Percentiles rank a stretch among this genome's conserved stretches.
Evolutionary conservation across 768 basidiomycete species (phyloP).

Genomic region (Lyophyllum semitale): DNA sequence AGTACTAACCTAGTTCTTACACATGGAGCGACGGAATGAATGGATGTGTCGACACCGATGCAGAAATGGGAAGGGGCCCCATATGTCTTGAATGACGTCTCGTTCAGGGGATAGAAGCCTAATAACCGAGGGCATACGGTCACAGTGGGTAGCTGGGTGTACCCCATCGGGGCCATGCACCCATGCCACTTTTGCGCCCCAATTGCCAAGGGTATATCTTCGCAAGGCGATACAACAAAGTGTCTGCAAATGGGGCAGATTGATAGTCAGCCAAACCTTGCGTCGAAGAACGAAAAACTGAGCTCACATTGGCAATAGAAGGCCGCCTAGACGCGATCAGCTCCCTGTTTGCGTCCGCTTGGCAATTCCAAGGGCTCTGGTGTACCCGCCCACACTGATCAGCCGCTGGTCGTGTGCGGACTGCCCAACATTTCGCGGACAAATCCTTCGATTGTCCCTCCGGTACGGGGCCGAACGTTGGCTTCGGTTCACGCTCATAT

Average conservation of each 20-base stretch:
- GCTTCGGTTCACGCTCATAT: constrained; percentile 46
- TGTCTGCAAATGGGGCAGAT: constrained; percentile 21
- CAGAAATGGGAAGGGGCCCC: too few relatives aligned
- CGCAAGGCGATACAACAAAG: constrained; percentile 30
- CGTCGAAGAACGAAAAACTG: not conserved
- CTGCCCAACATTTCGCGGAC: constrained; percentile 38
- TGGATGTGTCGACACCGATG: too few relatives aligned
- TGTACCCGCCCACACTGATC: constrained; percentile 38
- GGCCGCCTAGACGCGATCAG: constrained; percentile 37
- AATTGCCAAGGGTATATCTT: constrained; percentile 24
- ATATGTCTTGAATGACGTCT: too few relatives aligned
- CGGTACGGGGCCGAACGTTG: constrained; percentile 1
- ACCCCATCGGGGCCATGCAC: constrained; percentile 25
- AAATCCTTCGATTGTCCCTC: constrained; percentile 30
- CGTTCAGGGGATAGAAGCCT: too few relatives aligned
- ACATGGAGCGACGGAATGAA: too few relatives aligned
- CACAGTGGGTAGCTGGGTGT: too few relatives aligned
- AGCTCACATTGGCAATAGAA: constrained; percentile 40
- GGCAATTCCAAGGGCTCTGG: constrained; percentile 28
- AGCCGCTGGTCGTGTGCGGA: constrained; percentile 14
- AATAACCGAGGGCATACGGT: too few relatives aligned
- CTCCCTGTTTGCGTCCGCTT: constrained; percentile 30
- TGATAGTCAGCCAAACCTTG: not conserved
- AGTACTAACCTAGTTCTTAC: too few relatives aligned
- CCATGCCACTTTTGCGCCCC: constrained; percentile 23